Evolutionary conservation across 2,329 filamentous ascomycete genomes (phyloP).

Genomic region (Scorias spongiosa): DNA sequence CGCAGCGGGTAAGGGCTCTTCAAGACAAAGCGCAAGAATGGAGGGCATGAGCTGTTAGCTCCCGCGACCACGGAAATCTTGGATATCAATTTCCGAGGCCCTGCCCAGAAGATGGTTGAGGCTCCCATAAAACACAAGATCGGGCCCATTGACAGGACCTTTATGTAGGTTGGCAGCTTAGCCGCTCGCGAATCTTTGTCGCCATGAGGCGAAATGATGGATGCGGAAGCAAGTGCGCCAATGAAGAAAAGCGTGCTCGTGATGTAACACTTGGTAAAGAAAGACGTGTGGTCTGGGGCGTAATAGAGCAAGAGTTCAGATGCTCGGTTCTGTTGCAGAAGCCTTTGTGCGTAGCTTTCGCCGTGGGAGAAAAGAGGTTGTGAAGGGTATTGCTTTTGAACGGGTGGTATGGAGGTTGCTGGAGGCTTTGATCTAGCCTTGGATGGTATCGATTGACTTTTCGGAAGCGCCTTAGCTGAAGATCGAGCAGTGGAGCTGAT

Average conservation of each 20-base stretch:
- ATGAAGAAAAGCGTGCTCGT: conserved; percentile 7
- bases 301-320: conserved; percentile 11
- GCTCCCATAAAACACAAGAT: not conserved
- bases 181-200: not conserved
- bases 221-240: conserved; percentile 3
- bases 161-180: not conserved
- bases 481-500: too few relatives aligned
- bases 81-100: not conserved
- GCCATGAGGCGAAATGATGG: not conserved
- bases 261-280: conserved; percentile 8
- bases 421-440: too few relatives aligned
- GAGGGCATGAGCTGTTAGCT: not conserved
- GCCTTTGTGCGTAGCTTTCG: not conserved
- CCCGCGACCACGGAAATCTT: not conserved
- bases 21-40: not conserved
- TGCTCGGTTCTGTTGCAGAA: not conserved
- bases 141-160: not conserved
- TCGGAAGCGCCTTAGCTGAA: too few relatives aligned
- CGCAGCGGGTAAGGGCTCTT: not conserved
- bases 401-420: too few relatives aligned
- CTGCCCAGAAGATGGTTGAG: not conserved
- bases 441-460: too few relatives aligned
- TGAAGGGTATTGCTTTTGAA: not conserved
- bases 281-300: conserved; percentile 10
- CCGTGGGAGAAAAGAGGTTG: not conserved